These are phyloP conservation scores for Colletotrichum musicola DNA, from an alignment of 2,329 filamentous ascomycete species.

Conservation along the genomic window DNA sequence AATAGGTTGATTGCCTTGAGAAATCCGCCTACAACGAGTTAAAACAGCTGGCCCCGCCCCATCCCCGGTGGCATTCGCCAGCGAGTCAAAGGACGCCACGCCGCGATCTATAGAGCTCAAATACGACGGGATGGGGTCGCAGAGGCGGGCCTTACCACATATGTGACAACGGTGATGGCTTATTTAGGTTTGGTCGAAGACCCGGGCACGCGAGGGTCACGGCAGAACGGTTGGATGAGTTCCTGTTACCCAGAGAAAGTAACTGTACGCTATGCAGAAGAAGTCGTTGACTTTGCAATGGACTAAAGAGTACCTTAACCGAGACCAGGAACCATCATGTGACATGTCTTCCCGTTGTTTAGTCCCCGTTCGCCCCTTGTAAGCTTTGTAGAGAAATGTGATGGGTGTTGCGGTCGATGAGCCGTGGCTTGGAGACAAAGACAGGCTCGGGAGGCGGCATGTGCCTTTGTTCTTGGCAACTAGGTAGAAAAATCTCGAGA, in stretches of 20 bases:
- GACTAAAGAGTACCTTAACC: constrained; percentile 32
- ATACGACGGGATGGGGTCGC: constrained; percentile 20
- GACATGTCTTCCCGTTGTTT: constrained; percentile 14
- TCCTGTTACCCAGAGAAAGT: constrained; percentile 38
- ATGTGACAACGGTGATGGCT: constrained; percentile 39
- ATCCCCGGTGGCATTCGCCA: constrained; percentile 24
- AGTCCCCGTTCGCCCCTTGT: background rate
- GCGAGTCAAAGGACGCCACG: constrained; percentile 33
- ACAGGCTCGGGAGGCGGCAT: constrained; percentile 3
- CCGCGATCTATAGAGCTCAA: constrained; percentile 26
- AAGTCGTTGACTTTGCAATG: constrained; percentile 36
- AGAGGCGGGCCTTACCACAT: constrained; percentile 22
- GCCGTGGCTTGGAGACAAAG: constrained; percentile 34
- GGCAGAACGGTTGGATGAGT: constrained; percentile 27
- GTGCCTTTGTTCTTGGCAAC: constrained; percentile 31
- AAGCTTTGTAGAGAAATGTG: constrained; percentile 20
- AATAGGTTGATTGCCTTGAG: constrained; percentile 36
- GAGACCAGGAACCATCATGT: constrained; percentile 16
- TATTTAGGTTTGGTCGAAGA: constrained; percentile 26
- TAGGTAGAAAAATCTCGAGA: background rate
- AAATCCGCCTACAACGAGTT: constrained; percentile 30
- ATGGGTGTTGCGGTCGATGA: constrained; percentile 5
- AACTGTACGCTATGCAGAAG: constrained; percentile 34
- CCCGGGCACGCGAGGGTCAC: constrained; percentile 26
- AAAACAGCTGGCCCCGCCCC: constrained; percentile 31